Evolutionary conservation across 257 asterid species (phyloP), one percentile per base, ranked within the genome.

Genomic region (Eucommia ulmoides): DNA sequence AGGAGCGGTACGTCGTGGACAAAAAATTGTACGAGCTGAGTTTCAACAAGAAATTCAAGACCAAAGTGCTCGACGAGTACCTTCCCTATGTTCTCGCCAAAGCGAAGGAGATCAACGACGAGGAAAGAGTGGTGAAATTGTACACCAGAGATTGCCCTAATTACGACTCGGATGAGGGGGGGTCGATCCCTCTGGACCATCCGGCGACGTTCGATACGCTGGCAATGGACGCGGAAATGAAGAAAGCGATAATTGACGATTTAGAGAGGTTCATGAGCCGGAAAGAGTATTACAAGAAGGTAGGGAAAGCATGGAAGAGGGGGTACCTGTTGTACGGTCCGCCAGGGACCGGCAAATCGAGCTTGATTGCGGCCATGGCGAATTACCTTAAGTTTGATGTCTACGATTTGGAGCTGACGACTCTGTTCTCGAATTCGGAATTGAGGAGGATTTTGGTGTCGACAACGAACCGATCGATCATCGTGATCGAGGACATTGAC

Each of bases 251-350:
- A 9, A 60, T 77, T 51, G 82, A 77, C 0, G 96, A 86, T 62
- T 53, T 86, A 61, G 93, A 82, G 20, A 69, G 88, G 74, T 86
- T 86, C 49, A 21, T 83, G 65, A 70, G 73, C 70, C 74, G 96
- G 59, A 83, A 66, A 18, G 89, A 86, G 11, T 86, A 75, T 66
- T 86, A 86, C 24, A 80, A 58, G 71, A 75, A 62, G 50, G 94
- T 86, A 0, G 96, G 96, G 1, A 86, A 80, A 50, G 96, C 96
- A 5, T 86, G 96, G 96, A 86, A 82, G 42, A 67, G 94, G 50
- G 94, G 96, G 19, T 82, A 86, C 56, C 68, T 86, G 11, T 55
- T 86, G 65, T 86, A 82, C 56, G 94, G 96, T 0, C 96, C 94
- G 1, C 96, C 96, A 0, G 96, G 95, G n/a, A 85, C 95, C 0